Evolutionary conservation across 2,329 filamentous ascomycete species (phyloP), one percentile per base, ranked within the genome.

Genomic region (Cladosporium oxysporum): DNA sequence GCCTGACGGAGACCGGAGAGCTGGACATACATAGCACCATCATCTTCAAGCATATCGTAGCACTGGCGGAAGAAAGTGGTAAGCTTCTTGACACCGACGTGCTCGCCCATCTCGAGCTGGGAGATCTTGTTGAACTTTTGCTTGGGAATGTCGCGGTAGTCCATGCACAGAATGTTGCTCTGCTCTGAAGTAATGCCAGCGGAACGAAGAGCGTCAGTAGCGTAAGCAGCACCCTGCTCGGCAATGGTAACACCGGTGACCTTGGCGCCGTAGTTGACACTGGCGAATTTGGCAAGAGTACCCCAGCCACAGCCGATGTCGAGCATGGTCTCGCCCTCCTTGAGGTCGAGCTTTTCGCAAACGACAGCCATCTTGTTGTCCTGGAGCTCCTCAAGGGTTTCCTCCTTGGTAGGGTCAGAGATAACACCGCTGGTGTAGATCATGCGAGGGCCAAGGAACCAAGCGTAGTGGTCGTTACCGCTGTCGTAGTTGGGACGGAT

Each of bases 291-390:
- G 76, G 93, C 90, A 66, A 99, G 90, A 37, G 95, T 98, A 76
- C 95, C 95, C 95, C 95, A 99, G 73, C 95, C 95, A 78, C 94
- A 98, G 77, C 95, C 95, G 76, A 99, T 96, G 76, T 98, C 95
- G 67, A 98, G 90, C 80, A 98, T 82, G 64, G 81, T 86, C 78
- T 98, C 93, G 73, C 90, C 92, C 71, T 88, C 81, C 82, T 95
- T 85, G 67, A 98, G 84, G 57, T 84, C 90, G 71, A 97, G 93
- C 87, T 98, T 98, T 81, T 98, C 93, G 80, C 94, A 98, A 60
- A 99, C 94, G 72, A 96, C 85, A 71, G 91, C 90, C 74, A 98
- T 84, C 83, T 99, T 98, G 87, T 98, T 98, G 81, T 98, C 94
- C 83, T 98, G 95, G 55, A 98, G 87, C 82, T 98, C 86, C 82